Evolutionary conservation across 1,284 basidiomycete species (phyloP), one percentile per base, ranked within the genome.

Genomic region (Phlebopus sp.): DNA sequence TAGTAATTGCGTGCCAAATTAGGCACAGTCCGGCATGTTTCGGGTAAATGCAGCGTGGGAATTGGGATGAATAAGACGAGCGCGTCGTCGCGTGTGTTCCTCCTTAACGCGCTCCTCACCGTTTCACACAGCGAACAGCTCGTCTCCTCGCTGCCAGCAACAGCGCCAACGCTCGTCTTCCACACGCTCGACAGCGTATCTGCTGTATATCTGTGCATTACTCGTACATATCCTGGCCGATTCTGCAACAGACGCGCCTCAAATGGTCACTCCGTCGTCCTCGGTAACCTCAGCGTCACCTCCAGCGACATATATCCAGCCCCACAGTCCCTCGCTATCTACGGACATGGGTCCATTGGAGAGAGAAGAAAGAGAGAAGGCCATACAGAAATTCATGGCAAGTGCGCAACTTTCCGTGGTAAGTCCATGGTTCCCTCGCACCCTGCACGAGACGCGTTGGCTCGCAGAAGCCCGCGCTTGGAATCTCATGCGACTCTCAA

Each of bases 281-380:
- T 85, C 85, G 51, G 76, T 82, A 59, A 89, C 86, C 59, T 87
- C 86, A 49, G 81, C 82, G 58, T 89, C 86, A 44, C 86, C 86
- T 19, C 81, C 82, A 52, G 73, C 80, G 64, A 66, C 76, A 59
- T 84, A 77, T 71, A 69, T 80, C 51, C 77, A 76, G 55, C 70
- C 65, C 46, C 69, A 63, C 60, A 72, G 68, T 60, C 72, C 63
- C 52, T 72, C 62, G 40, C 69, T 55, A 60, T 69, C 73, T 31
- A 59, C 66, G 9, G 71, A 75, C 54, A 46, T 55, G 30, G 64
- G 64, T 35, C 53, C 70, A 18, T 56, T 62, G 17, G 82, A 83
- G 53, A 70, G 67, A 52, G 83, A 85, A 38, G 62, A 79, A 54
- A 74, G 81, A 52, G 78, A 83, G 60, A 76, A 74, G 57, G 81